These are phyloP conservation scores for Lotmaria passim DNA, from an alignment of 208 protist species.

Conservation along the genomic window DNA sequence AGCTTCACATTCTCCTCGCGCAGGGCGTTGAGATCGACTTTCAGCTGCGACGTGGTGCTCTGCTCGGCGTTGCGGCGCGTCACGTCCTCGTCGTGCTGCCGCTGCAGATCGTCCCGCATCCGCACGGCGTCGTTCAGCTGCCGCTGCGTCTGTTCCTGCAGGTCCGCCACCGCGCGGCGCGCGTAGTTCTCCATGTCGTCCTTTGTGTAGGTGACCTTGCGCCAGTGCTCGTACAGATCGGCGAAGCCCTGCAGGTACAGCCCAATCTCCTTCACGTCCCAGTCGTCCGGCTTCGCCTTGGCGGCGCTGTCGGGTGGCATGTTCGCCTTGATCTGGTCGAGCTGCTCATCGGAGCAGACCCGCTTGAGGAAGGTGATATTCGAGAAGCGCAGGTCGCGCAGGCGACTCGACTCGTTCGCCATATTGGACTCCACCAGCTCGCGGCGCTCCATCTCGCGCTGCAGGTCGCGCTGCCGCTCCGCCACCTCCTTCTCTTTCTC, in stretches of 20 bases:
- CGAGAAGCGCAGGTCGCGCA: constrained; percentile 70
- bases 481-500: constrained; percentile 62
- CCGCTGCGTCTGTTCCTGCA: constrained; percentile 75
- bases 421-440: constrained; percentile 75
- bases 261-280: constrained; percentile 89
- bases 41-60: constrained; percentile 76
- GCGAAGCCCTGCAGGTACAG: constrained; percentile 81
- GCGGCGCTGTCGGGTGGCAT: constrained; percentile 76
- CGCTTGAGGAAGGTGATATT: constrained; percentile 90
- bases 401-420: constrained; percentile 61
- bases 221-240: constrained; percentile 77
- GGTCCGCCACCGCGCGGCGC: constrained; percentile 54
- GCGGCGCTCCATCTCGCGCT: constrained; percentile 58
- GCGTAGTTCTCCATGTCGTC: constrained; percentile 91
- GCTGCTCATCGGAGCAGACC: constrained; percentile 77
- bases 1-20: constrained; percentile 87
- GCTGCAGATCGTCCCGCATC: constrained; percentile 65
- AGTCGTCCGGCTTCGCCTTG: constrained; percentile 68
- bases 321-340: constrained; percentile 57
- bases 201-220: constrained; percentile 80
- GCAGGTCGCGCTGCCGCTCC: constrained; percentile 70
- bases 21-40: constrained; percentile 75
- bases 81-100: constrained; percentile 78
- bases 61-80: constrained; percentile 64
- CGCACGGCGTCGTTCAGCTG: constrained; percentile 74